phyloP scores from a whole-genome alignment of 1,139 yeast species.

The Kodamaea sp. region DNA sequence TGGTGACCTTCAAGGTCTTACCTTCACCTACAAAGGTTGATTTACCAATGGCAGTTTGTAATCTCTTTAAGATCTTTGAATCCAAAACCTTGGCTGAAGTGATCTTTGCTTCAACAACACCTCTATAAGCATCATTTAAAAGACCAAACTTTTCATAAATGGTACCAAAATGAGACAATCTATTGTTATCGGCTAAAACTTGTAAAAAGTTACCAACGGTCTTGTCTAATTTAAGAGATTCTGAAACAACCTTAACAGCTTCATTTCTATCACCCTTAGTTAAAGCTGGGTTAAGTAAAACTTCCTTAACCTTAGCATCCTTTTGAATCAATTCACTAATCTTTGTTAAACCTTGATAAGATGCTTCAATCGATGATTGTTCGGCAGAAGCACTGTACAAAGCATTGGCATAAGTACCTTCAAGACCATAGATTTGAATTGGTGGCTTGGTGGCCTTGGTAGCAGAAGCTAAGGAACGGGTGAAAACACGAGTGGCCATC shows the following conservation, averaged over 20 bases:
- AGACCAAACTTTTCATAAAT: constrained; percentile 70
- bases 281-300: constrained; percentile 81
- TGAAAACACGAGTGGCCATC: constrained; percentile 65
- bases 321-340: constrained; percentile 53
- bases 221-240: constrained; percentile 61
- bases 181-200: constrained; percentile 93
- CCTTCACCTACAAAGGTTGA: constrained; percentile 82
- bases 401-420: constrained; percentile 96
- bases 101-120: constrained; percentile 89
- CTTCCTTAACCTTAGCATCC: constrained; percentile 61
- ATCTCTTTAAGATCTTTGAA: constrained; percentile 71
- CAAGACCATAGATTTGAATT: constrained; percentile 89
- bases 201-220: constrained; percentile 75
- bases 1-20: constrained; percentile 79
- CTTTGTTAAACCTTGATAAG: constrained; percentile 63
- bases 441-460: constrained; percentile 72
- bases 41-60: constrained; percentile 73
- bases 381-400: constrained; percentile 89
- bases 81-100: constrained; percentile 88
- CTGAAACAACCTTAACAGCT: constrained; percentile 60
- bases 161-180: constrained; percentile 65
- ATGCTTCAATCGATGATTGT: constrained; percentile 70
- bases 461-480: constrained; percentile 70
- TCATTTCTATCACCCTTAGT: constrained; percentile 68
- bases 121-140: constrained; percentile 85